phyloP scores from a whole-genome alignment of 2,329 filamentous ascomycete genomes.

The Pestalotiopsis sp. region DNA sequence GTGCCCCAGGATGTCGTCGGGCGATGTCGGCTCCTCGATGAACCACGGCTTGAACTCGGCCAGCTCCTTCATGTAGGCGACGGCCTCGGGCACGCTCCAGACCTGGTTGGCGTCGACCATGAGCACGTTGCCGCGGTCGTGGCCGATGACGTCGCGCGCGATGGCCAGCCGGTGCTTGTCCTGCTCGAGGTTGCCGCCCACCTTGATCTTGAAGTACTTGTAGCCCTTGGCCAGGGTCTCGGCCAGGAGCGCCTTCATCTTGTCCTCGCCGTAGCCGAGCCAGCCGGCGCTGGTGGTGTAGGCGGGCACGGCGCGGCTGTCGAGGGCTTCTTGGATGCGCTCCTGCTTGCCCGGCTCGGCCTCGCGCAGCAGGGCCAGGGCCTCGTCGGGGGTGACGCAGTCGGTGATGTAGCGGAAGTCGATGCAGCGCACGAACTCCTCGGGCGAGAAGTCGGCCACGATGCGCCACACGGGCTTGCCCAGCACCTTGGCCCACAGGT shows the following conservation, averaged over 20 bases:
- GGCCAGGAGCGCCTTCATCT: constrained; percentile 74
- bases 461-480: constrained; percentile 89
- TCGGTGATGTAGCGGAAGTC: constrained; percentile 96
- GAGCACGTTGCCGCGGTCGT: constrained; percentile 79
- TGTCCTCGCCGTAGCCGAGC: constrained; percentile 88
- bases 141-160: constrained; percentile 78
- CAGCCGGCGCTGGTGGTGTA: constrained; percentile 91
- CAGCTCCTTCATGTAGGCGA: constrained; percentile 82
- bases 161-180: constrained; percentile 73
- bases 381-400: constrained; percentile 85
- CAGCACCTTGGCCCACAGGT: constrained; percentile 89
- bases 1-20: constrained; percentile 88
- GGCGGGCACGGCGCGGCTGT: constrained; percentile 77
- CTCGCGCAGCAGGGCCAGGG: constrained; percentile 68
- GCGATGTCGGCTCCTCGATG: constrained; percentile 91
- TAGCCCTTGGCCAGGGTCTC: constrained; percentile 80
- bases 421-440: constrained; percentile 85
- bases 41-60: constrained; percentile 88
- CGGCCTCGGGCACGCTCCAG: constrained; percentile 88
- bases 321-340: constrained; percentile 73
- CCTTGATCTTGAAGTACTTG: constrained; percentile 88
- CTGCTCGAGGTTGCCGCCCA: constrained; percentile 71
- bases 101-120: constrained; percentile 96
- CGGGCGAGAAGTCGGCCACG: constrained; percentile 85
- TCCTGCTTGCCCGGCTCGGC: constrained; percentile 68